Evolutionary conservation across 768 basidiomycete species (phyloP).

Genomic region (Naganishia antarctica): DNA sequence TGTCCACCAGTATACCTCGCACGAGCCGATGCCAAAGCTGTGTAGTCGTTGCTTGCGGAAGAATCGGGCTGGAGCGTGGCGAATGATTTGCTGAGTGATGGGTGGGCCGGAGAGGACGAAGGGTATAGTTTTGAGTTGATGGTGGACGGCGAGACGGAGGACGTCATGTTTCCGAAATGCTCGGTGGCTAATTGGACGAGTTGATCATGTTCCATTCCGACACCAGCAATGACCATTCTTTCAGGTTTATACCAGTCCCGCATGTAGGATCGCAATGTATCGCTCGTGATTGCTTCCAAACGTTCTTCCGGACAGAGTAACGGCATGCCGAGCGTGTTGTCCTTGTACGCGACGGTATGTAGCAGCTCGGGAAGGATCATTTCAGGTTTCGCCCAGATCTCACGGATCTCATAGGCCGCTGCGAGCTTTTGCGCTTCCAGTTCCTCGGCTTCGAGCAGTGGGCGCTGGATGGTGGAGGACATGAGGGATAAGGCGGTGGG

Average conservation of each 20-base stretch:
- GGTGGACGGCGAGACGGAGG: slow-evolving; percentile 19
- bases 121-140: slow-evolving; percentile 18
- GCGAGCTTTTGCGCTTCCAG: slow-evolving; percentile 77
- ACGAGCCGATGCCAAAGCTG: slow-evolving; percentile 43
- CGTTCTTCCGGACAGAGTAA: slow-evolving; percentile 81
- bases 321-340: slow-evolving; percentile 78
- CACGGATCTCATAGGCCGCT: slow-evolving; percentile 82
- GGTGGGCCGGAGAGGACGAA: slow-evolving; percentile 6
- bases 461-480: slow-evolving; percentile 79
- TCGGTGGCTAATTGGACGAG: slow-evolving; percentile 80
- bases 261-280: slow-evolving; percentile 62
- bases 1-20: slow-evolving; percentile 77
- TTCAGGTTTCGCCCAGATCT: slow-evolving; percentile 82
- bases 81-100: slow-evolving; percentile 48
- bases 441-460: slow-evolving; percentile 71
- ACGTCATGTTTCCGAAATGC: slow-evolving; percentile 64
- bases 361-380: slow-evolving; percentile 86
- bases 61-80: slow-evolving; percentile 24
- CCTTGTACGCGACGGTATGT: slow-evolving; percentile 76
- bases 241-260: slow-evolving; percentile 85
- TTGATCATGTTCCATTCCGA: slow-evolving; percentile 83
- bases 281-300: slow-evolving; percentile 62
- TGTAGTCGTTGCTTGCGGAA: slow-evolving; percentile 31
- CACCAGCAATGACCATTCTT: slow-evolving; percentile 89
- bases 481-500: slow-evolving; percentile 79